Conservation (phyloP, 2,329 filamentous ascomycete genomes). For the Aspergillus tanneri region DNA sequence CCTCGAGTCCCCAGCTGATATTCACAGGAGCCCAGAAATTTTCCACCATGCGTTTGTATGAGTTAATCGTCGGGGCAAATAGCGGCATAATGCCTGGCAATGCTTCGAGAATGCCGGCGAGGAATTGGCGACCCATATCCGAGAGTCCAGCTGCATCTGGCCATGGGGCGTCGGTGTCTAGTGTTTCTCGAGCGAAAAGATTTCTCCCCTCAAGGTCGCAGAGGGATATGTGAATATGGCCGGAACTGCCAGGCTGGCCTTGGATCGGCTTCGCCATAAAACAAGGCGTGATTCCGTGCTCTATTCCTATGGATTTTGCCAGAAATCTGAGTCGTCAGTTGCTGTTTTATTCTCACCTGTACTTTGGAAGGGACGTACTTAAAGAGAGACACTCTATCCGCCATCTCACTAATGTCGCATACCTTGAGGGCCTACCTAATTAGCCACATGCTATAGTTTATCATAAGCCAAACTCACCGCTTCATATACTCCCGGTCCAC, state of each 20-base stretch:
- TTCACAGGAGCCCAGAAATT: constrained; percentile 99
- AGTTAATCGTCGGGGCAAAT: constrained; percentile 89
- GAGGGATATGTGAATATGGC: constrained; percentile 89
- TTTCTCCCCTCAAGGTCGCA: constrained; percentile 76
- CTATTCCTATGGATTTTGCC: constrained; percentile 80
- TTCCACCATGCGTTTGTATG: constrained; percentile 93
- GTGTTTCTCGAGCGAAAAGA: constrained; percentile 69
- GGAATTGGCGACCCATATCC: constrained; percentile 87
- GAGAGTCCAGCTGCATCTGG: constrained; percentile 75
- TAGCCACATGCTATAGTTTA: not conserved
- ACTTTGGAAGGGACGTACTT: constrained; percentile 55
- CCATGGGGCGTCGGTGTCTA: constrained; percentile 69
- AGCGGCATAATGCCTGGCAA: constrained; percentile 93
- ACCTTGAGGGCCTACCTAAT: constrained; percentile 69
- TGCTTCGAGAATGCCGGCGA: constrained; percentile 82
- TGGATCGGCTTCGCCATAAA: constrained; percentile 97
- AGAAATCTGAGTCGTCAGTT: constrained; percentile 56
- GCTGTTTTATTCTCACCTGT: not conserved
- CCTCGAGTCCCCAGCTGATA: constrained; percentile 92
- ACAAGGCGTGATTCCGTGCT: constrained; percentile 86
- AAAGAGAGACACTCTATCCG: constrained; percentile 84
- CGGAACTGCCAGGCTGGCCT: constrained; percentile 86
- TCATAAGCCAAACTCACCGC: constrained; percentile 54
- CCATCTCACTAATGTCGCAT: constrained; percentile 79
- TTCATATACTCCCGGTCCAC: constrained; percentile 88